These are phyloP conservation scores for Debaryomycetaceae sp. DNA, from an alignment of 1,139 yeast species.

Conservation along the genomic window DNA sequence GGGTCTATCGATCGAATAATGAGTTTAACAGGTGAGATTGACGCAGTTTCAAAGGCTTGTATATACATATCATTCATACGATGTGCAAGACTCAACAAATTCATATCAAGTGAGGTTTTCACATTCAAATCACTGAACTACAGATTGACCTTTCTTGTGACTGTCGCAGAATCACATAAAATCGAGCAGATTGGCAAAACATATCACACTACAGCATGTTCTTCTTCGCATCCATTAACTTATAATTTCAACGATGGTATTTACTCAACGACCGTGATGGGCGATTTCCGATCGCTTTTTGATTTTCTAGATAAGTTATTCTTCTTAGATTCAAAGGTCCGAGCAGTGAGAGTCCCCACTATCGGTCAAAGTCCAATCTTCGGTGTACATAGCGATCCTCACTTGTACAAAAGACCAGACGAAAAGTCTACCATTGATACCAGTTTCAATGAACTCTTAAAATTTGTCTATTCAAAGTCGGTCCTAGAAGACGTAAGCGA, in stretches of 20 bases:
- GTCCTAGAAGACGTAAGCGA: conserved; percentile 4
- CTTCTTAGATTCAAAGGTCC: conserved; percentile 4
- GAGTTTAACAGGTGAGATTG: conserved; percentile 23
- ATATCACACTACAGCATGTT: conserved; percentile 6
- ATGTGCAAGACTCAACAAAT: conserved; percentile 23
- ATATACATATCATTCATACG: conserved; percentile 20
- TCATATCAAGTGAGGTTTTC: conserved; percentile 14
- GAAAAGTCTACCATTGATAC: conserved; percentile 13
- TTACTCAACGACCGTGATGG: conserved; percentile 12
- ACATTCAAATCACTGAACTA: conserved; percentile 34
- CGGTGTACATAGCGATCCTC: conserved; percentile 24
- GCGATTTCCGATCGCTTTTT: conserved; percentile 19
- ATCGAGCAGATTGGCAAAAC: conserved; percentile 2
- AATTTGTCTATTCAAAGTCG: conserved; percentile 11
- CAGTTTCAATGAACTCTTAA: conserved; percentile 13
- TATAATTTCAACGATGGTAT: conserved; percentile 9
- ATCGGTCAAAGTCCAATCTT: conserved; percentile 18
- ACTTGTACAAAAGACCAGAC: conserved; percentile 20
- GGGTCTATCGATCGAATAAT: conserved; percentile 30
- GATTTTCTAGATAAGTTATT: conserved; percentile 11
- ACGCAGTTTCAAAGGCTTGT: conserved; percentile 19
- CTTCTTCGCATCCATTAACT: conserved; percentile 8
- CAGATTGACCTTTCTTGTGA: conserved; percentile 9
- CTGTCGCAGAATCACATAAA: background rate
- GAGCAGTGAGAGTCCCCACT: conserved; percentile 10